phyloP scores from a whole-genome alignment of 1,139 yeast species.

The Debaryomyces nepalensis region DNA sequence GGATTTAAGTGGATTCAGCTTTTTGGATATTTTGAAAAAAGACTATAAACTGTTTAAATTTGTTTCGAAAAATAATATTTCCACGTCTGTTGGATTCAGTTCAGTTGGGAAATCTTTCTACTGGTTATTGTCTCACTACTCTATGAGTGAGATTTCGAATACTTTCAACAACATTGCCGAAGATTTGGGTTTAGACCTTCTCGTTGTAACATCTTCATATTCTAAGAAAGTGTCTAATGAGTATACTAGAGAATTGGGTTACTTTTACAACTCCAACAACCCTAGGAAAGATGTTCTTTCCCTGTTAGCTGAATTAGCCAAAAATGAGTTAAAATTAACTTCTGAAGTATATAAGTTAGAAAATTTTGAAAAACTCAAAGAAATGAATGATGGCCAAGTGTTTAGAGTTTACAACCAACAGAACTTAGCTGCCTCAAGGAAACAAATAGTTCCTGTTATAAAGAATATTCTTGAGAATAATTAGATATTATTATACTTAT shows the following conservation, averaged over 20 bases:
- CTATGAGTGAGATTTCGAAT: conserved; percentile 37
- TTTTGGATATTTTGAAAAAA: conserved; percentile 68
- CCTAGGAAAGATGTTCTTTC: conserved; percentile 22
- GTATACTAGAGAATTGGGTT: conserved; percentile 64
- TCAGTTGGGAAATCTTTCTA: conserved; percentile 69
- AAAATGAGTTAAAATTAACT: conserved; percentile 36
- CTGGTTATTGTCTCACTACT: conserved; percentile 52
- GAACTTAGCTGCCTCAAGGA: conserved; percentile 70
- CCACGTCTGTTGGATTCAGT: conserved; percentile 65
- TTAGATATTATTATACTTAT: background rate
- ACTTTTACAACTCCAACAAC: conserved; percentile 28
- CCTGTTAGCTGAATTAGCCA: conserved; percentile 30
- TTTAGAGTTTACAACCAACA: conserved; percentile 53
- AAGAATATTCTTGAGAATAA: conserved; percentile 35
- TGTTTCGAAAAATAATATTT: conserved; percentile 28
- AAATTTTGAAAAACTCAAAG: conserved; percentile 15
- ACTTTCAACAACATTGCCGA: conserved; percentile 43
- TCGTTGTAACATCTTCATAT: conserved; percentile 68
- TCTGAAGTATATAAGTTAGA: conserved; percentile 22
- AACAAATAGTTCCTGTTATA: conserved; percentile 79
- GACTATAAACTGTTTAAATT: conserved; percentile 81
- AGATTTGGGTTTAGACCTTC: conserved; percentile 52
- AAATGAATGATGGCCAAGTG: conserved; percentile 20
- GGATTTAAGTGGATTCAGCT: conserved; percentile 62
- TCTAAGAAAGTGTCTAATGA: conserved; percentile 39